phyloP scores from a whole-genome alignment of 345 rosid genomes.

The Salix exigua region DNA sequence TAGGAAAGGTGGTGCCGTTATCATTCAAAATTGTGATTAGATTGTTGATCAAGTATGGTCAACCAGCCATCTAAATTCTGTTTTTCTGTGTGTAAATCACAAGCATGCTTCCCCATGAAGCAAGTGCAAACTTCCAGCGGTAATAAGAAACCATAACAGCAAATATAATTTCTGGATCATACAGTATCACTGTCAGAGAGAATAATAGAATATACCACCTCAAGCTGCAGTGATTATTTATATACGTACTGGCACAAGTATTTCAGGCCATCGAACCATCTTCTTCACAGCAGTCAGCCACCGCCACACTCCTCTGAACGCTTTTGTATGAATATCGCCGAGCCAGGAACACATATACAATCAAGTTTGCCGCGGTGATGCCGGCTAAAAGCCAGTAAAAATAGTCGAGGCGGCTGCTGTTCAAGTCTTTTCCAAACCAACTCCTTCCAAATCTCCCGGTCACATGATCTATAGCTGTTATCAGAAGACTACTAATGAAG shows the following conservation, averaged over 20 bases:
- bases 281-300: constrained; percentile 51
- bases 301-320: constrained; percentile 59
- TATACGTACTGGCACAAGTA: neutral
- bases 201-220: neutral
- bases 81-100: neutral
- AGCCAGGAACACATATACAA: constrained; percentile 54
- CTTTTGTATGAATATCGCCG: constrained; percentile 65
- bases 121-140: neutral
- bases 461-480: constrained; percentile 34
- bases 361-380: constrained; percentile 42
- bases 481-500: constrained; percentile 69
- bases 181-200: neutral
- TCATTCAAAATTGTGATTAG: no score
- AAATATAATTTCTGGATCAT: neutral
- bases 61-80: no score
- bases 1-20: no score
- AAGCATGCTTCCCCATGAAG: neutral
- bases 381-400: constrained; percentile 74
- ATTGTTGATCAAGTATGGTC: no score
- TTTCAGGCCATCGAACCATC: constrained; percentile 30
- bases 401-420: constrained; percentile 66
- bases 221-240: neutral
- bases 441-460: constrained; percentile 23
- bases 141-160: neutral
- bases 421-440: constrained; percentile 71